Evolutionary conservation across 768 basidiomycete species (phyloP).

Genomic region (Jaapia argillacea): DNA sequence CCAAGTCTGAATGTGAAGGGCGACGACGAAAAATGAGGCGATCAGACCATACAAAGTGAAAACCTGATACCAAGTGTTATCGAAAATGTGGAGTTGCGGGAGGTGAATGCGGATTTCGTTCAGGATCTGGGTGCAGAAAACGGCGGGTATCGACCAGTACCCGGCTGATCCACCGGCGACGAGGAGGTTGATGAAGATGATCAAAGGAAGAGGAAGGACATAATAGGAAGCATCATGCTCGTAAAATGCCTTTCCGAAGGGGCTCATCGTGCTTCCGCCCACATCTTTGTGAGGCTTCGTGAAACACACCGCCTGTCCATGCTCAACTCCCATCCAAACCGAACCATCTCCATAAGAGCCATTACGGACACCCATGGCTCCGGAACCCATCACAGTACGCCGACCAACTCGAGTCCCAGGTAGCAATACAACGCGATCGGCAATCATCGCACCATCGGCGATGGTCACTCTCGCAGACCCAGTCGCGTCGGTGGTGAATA

Average conservation of each 20-base stretch:
- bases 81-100: constrained; percentile 22
- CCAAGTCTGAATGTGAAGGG: constrained; percentile 28
- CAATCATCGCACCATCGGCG: constrained; percentile 37
- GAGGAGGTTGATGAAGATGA: constrained; percentile 27
- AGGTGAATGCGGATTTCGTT: constrained; percentile 23
- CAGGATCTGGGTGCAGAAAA: constrained; percentile 28
- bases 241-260: constrained; percentile 35
- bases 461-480: constrained; percentile 30
- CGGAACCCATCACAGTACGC: constrained; percentile 36
- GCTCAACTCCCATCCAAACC: constrained; percentile 37
- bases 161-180: constrained; percentile 26
- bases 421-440: constrained; percentile 37
- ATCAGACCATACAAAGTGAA: constrained; percentile 30
- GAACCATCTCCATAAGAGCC: constrained; percentile 31
- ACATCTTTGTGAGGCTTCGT: constrained; percentile 16
- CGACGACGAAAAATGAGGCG: constrained; percentile 25
- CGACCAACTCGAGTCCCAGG: constrained; percentile 30
- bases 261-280: constrained; percentile 22
- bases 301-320: constrained; percentile 30
- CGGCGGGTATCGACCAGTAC: constrained; percentile 32
- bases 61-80: constrained; percentile 27
- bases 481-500: constrained; percentile 33
- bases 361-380: constrained; percentile 31
- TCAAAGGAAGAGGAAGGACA: constrained; percentile 28
- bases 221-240: constrained; percentile 26